phyloP scores from a whole-genome alignment of 2,329 filamentous ascomycete species.

The Microdochium bolleyi region DNA sequence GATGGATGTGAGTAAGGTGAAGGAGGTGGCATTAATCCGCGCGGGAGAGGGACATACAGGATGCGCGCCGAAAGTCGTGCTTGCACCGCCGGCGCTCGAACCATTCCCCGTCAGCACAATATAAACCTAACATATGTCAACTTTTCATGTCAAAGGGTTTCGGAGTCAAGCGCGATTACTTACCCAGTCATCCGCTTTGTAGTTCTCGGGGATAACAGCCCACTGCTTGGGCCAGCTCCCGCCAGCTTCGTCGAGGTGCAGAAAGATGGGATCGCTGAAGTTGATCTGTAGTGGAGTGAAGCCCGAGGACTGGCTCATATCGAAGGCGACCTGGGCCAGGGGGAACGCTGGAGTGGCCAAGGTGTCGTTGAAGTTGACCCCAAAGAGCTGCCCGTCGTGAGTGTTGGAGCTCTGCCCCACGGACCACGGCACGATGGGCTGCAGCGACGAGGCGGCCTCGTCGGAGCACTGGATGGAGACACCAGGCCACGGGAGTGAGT shows the following conservation, averaged over 20 bases:
- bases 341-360: constrained; percentile 22
- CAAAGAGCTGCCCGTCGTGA: constrained; percentile 1
- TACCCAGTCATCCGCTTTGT: constrained; percentile 6
- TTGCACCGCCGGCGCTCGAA: no score
- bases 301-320: background rate
- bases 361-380: constrained; percentile 34
- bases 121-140: no score
- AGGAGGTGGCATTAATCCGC: background rate
- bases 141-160: no score
- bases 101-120: background rate
- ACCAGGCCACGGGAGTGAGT: constrained; percentile 7
- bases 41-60: background rate
- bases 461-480: constrained; percentile 15
- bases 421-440: constrained; percentile 15
- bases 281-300: constrained; percentile 21
- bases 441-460: constrained; percentile 14
- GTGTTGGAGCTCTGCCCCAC: constrained; percentile 6
- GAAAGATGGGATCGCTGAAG: constrained; percentile 33
- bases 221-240: constrained; percentile 5
- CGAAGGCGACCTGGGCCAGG: constrained; percentile 1
- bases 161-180: no score
- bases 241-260: constrained; percentile 6
- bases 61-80: background rate
- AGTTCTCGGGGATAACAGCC: constrained; percentile 9
- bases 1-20: background rate